Evolutionary conservation across 805 yeast genomes (phyloP).

Genomic region (Ogataea thermomethanolica): DNA sequence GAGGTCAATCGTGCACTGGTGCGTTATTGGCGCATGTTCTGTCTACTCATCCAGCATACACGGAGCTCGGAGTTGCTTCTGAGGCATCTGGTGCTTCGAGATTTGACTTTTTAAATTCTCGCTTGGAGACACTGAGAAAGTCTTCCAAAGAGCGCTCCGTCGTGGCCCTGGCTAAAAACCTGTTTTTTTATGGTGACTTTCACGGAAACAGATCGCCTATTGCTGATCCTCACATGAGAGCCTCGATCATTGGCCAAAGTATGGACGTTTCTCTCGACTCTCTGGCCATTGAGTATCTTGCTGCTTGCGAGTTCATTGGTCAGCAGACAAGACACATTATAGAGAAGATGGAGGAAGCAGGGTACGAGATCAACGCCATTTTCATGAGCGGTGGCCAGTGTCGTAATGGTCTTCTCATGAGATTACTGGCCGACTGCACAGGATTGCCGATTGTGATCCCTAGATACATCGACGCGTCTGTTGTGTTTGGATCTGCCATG

Average conservation of each 20-base stretch:
- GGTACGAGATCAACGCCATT: constrained; percentile 71
- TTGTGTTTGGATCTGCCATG: constrained; percentile 92
- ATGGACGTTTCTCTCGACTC: constrained; percentile 87
- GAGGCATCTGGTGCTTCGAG: constrained; percentile 67
- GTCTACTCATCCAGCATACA: constrained; percentile 83
- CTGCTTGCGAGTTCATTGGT: constrained; percentile 95
- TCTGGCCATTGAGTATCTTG: constrained; percentile 81
- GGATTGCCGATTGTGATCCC: constrained; percentile 91
- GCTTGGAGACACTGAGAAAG: constrained; percentile 61
- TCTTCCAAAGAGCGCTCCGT: constrained; percentile 64
- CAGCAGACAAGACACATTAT: constrained; percentile 96
- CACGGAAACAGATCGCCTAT: constrained; percentile 98
- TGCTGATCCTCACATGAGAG: constrained; percentile 92
- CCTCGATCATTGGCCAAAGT: constrained; percentile 85
- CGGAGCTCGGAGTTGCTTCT: constrained; percentile 64
- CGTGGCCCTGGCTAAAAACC: constrained; percentile 74
- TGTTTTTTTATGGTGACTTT: constrained; percentile 92
- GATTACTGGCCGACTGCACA: constrained; percentile 88
- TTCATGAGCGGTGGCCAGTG: constrained; percentile 97
- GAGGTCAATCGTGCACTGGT: constrained; percentile 98
- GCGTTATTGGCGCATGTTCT: constrained; percentile 86
- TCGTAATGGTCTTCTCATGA: constrained; percentile 83
- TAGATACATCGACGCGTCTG: constrained; percentile 93
- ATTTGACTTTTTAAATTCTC: constrained; percentile 78
- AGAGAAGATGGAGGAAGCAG: constrained; percentile 75